Percentiles rank a stretch among this genome's conserved stretches.
phyloP scores from a whole-genome alignment of 2,329 filamentous ascomycete species.

The Aureobasidium vineae region DNA sequence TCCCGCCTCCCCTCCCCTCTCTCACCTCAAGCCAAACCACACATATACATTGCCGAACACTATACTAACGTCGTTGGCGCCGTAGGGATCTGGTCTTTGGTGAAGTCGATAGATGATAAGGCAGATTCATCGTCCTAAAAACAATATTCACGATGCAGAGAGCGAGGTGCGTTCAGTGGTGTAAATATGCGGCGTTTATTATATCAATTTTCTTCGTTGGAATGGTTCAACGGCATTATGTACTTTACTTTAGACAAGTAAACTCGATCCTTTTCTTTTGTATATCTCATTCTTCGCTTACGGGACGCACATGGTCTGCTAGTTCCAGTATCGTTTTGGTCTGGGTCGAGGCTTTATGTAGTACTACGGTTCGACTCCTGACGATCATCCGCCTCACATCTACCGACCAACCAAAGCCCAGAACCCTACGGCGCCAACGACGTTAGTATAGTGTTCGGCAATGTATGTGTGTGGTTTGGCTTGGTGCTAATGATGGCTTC shows the following conservation, averaged over 20 bases:
- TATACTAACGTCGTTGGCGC: not conserved
- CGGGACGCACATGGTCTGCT: not conserved
- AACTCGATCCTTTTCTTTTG: slow-evolving; percentile 18
- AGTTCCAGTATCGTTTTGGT: too few relatives aligned
- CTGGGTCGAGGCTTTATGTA: too few relatives aligned
- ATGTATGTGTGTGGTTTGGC: not conserved
- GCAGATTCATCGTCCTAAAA: not conserved
- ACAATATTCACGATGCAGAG: slow-evolving; percentile 2
- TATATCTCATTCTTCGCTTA: not conserved
- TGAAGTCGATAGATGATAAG: slow-evolving; percentile 43
- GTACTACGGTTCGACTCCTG: too few relatives aligned
- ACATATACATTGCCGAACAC: not conserved
- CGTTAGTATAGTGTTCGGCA: not conserved
- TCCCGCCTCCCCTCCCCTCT: too few relatives aligned
- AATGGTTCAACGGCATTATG: slow-evolving; percentile 21
- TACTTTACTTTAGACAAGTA: slow-evolving; percentile 22
- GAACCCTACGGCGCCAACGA: slow-evolving; percentile 37
- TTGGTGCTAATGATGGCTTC: too few relatives aligned
- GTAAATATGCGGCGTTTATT: slow-evolving; percentile 25
- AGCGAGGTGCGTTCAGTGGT: not conserved
- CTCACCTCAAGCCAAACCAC: not conserved
- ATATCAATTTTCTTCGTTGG: slow-evolving; percentile 18
- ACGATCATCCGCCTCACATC: slow-evolving; percentile 25
- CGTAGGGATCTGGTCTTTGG: slow-evolving; percentile 69
- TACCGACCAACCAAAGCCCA: slow-evolving; percentile 69